Conservation (phyloP, 306 rosid species). For the Trifolium subterraneum region DNA sequence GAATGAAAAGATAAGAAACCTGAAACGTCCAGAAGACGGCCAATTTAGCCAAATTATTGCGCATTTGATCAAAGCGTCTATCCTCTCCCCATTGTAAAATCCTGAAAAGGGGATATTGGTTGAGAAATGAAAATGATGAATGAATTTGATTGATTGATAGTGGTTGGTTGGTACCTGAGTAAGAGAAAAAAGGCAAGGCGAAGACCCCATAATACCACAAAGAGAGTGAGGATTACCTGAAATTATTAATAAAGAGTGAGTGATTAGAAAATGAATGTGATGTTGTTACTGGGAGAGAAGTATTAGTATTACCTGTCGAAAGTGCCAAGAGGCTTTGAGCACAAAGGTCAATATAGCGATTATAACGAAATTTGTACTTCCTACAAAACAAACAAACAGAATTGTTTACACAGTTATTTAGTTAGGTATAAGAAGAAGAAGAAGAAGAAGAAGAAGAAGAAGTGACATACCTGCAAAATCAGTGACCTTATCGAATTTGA, state of each 20-base stretch:
- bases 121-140: constrained; percentile 1
- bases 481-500: constrained; percentile 91
- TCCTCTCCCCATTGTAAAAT: constrained; percentile 97
- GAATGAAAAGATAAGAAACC: constrained; percentile 49
- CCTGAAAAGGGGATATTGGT: constrained; percentile 49
- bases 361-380: constrained; percentile 89
- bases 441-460: no score
- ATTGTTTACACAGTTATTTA: neutral
- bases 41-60: constrained; percentile 69
- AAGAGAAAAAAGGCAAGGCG: constrained; percentile 81
- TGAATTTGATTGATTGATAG: no score
- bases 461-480: constrained; percentile 81
- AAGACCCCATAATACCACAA: constrained; percentile 89
- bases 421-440: neutral
- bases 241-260: neutral
- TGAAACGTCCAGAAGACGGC: constrained; percentile 95
- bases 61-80: constrained; percentile 92
- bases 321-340: constrained; percentile 76
- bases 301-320: no score
- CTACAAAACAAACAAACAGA: constrained; percentile 39
- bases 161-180: constrained; percentile 50
- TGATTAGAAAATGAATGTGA: neutral
- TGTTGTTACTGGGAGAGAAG: no score
- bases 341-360: constrained; percentile 76
- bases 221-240: constrained; percentile 75